phyloP scores from a whole-genome alignment of 2,329 filamentous ascomycete species.

The Pezizomycotina sp. region DNA sequence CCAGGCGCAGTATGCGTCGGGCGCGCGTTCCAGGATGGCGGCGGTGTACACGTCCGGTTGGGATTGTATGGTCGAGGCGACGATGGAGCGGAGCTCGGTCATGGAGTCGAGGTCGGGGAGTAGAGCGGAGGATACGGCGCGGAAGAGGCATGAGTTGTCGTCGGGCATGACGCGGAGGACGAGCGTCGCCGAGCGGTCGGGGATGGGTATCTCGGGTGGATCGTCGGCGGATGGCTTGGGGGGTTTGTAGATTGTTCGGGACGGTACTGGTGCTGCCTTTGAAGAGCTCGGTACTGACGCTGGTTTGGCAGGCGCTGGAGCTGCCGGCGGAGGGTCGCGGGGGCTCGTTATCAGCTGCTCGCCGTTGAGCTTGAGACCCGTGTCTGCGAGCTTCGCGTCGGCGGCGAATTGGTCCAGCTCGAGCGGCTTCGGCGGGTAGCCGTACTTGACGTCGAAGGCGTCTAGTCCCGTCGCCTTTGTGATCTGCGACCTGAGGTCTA shows the following conservation, averaged over 20 bases:
- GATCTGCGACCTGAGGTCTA: no score
- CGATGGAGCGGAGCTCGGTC: constrained; percentile 56
- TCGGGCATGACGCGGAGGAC: constrained; percentile 90
- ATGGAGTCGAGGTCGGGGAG: constrained; percentile 45
- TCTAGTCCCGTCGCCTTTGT: no score
- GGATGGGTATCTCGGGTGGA: constrained; percentile 44
- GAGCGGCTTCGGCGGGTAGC: constrained; percentile 61
- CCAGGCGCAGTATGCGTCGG: constrained; percentile 61
- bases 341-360: not conserved
- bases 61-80: constrained; percentile 58
- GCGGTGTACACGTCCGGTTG: constrained; percentile 27
- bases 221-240: constrained; percentile 38
- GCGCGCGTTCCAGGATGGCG: constrained; percentile 26
- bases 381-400: not conserved
- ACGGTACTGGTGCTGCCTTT: constrained; percentile 2
- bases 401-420: constrained; percentile 31
- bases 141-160: constrained; percentile 89
- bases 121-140: constrained; percentile 69
- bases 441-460: constrained; percentile 79
- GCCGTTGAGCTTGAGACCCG: not conserved
- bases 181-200: constrained; percentile 39
- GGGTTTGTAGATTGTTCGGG: constrained; percentile 23
- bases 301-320: not conserved
- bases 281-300: not conserved
- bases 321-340: not conserved